phyloP scores from a whole-genome alignment of 2,329 filamentous ascomycete genomes.

The Colletotrichum theobromicola region DNA sequence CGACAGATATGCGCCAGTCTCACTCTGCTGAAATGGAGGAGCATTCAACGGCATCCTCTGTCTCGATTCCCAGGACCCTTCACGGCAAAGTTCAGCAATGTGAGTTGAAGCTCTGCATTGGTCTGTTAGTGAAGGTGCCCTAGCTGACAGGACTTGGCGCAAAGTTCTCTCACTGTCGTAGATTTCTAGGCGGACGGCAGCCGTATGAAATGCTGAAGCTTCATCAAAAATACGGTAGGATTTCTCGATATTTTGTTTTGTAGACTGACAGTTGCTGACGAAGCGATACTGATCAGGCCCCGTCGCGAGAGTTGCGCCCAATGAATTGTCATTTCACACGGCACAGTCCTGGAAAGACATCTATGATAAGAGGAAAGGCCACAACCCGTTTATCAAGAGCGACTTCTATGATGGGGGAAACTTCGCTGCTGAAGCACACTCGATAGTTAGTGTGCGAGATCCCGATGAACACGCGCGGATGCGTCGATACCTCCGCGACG shows the following conservation, averaged over 20 bases:
- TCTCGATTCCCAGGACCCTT: not conserved
- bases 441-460: constrained; percentile 33
- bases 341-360: constrained; percentile 44
- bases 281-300: constrained; percentile 34
- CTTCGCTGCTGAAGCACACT: constrained; percentile 25
- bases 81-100: not conserved
- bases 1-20: not conserved
- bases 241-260: not conserved
- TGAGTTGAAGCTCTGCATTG: not conserved
- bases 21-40: not conserved
- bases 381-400: constrained; percentile 24
- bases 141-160: not conserved
- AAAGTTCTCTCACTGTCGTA: not conserved
- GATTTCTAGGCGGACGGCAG: not conserved
- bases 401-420: constrained; percentile 34
- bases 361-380: constrained; percentile 31
- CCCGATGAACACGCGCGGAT: constrained; percentile 29
- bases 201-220: not conserved
- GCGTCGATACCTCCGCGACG: constrained; percentile 30
- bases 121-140: not conserved
- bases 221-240: not conserved
- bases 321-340: constrained; percentile 49
- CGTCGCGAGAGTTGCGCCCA: constrained; percentile 50
- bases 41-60: not conserved
- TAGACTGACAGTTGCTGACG: not conserved